Conservation (phyloP, 257 asterid species). For the Nicotiana noctiflora region DNA sequence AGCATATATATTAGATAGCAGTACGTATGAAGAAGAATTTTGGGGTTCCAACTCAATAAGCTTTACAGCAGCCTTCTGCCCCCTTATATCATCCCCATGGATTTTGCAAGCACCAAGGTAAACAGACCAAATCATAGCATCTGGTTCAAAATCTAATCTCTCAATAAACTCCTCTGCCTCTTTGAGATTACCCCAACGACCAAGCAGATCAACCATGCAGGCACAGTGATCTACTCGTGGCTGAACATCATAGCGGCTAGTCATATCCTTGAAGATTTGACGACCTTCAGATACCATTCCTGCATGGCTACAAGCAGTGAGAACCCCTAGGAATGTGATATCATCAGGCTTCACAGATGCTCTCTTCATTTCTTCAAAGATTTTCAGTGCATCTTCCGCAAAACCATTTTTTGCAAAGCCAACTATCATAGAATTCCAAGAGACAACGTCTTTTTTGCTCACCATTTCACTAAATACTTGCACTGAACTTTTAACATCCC, state of each 20-base stretch:
- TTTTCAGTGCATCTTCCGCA: conserved; percentile 51
- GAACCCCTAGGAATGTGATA: conserved; percentile 80
- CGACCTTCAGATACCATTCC: conserved; percentile 76
- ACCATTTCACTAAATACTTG: conserved; percentile 57
- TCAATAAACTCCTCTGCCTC: conserved; percentile 77
- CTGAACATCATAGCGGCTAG: conserved; percentile 32
- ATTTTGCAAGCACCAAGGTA: conserved; percentile 79
- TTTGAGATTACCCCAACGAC: conserved; percentile 77
- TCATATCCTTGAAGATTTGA: conserved; percentile 50
- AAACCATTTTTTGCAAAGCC: conserved; percentile 83
- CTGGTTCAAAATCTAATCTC: conserved; percentile 45
- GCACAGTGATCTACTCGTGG: conserved; percentile 76
- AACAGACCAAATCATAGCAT: conserved; percentile 77
- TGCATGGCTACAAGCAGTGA: conserved; percentile 88
- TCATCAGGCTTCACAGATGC: conserved; percentile 55
- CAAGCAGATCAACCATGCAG: conserved; percentile 83
- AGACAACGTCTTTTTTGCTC: conserved; percentile 49
- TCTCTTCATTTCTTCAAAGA: conserved; percentile 65
- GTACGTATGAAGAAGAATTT: conserved; percentile 61
- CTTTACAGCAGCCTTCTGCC: conserved; percentile 67
- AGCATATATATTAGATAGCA: conserved; percentile 77
- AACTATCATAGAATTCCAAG: conserved; percentile 90
- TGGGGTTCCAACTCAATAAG: conserved; percentile 71
- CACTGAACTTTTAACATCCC: conserved; percentile 63
- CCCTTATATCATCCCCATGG: conserved; percentile 78